Evolutionary conservation across 2,329 filamentous ascomycete genomes (phyloP).

Genomic region (Verruconis gallopava): DNA sequence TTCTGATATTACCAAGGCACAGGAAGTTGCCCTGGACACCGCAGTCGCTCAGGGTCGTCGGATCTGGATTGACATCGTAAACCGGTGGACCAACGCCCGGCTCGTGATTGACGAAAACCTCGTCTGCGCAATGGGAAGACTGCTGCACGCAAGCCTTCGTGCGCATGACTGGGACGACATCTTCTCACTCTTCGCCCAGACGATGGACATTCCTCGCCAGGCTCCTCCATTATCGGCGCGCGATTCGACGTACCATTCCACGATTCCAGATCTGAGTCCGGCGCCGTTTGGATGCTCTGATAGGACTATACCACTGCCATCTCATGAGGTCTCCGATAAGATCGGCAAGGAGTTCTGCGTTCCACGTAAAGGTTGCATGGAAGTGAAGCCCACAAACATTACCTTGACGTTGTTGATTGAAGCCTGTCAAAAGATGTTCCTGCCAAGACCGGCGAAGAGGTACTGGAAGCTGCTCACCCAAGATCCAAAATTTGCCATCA

Average conservation of each 20-base stretch:
- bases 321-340: neutral
- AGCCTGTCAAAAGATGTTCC: constrained; percentile 47
- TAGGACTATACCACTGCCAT: neutral
- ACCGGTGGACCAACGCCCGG: constrained; percentile 60
- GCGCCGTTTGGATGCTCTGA: constrained; percentile 15
- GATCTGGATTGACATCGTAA: constrained; percentile 69
- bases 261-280: constrained; percentile 26
- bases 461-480: constrained; percentile 69
- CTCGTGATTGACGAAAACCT: constrained; percentile 65
- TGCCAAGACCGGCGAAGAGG: constrained; percentile 47
- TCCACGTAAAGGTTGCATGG: constrained; percentile 2
- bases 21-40: constrained; percentile 18
- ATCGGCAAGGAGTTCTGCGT: constrained; percentile 6
- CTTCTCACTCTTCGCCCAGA: constrained; percentile 64
- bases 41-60: constrained; percentile 54
- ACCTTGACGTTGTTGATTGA: constrained; percentile 57
- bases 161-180: constrained; percentile 56
- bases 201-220: constrained; percentile 59
- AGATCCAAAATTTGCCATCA: constrained; percentile 40
- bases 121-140: constrained; percentile 65
- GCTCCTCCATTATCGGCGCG: constrained; percentile 24
- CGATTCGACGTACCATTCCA: constrained; percentile 12
- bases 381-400: constrained; percentile 32
- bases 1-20: constrained; percentile 18
- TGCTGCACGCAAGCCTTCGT: constrained; percentile 53